Evolutionary conservation across 345 rosid genomes (phyloP), one percentile per base, ranked within the genome.

Genomic region (Durio zibethinus): DNA sequence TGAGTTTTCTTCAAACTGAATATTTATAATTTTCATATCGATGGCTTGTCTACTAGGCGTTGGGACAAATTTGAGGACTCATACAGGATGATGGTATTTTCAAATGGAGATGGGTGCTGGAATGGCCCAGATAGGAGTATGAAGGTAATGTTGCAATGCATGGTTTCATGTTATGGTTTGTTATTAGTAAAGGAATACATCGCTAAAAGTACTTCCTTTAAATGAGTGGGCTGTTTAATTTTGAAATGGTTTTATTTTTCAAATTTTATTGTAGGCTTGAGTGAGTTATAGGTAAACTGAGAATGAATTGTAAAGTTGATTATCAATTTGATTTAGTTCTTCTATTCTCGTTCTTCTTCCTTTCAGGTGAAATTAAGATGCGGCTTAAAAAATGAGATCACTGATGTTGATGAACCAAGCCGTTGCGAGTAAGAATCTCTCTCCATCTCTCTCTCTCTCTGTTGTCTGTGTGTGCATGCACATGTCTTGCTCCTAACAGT

Each of bases 101-200:
- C 92, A 75, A 85, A 83, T 38, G 99, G 98, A 9, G 98, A 91
- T 15, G 88, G 72, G 77, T 94, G 98, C 81, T 97, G 99, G 98
- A 97, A 97, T 80, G 99, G 99, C 73, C 98, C 98, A 3, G 91
- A 91, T 78, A 85, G 99, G 86, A 92, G 97, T 81, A 38, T 94
- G 76, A 92, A 91, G 97, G 99, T 91, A 83, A 14, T 21, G 10
- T 56, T 4, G 5, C 45, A 0, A 14, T 20, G 10, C 21, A 36
- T 54, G 25, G 11, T 21, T 36, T 53, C 35, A 42, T 61, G 60
- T 21, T 60, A 56, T 57, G 67, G 40, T 52, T 52, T 72, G 71
- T 52, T 54, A 31, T 45, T 47, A 31, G 40, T 8, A 4, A 65
- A 62, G 48, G 33, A 72, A 74, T 33, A 20, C 45, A 21, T 12